phyloP scores from a whole-genome alignment of 1,284 basidiomycete species.

The Rhodotorula sp. region DNA sequence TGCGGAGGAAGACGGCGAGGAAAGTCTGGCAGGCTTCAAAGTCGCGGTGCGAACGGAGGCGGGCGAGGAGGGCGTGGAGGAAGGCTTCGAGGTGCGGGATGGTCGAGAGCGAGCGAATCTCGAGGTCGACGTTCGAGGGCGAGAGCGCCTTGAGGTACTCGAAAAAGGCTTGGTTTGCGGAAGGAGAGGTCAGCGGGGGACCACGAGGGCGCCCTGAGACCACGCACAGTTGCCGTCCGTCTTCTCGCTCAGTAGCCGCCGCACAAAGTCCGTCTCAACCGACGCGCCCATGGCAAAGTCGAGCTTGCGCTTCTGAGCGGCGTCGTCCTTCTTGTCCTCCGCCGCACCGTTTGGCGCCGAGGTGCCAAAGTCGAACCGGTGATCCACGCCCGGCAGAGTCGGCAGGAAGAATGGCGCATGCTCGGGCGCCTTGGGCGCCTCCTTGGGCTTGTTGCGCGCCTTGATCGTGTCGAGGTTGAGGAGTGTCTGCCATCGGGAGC shows the following conservation, averaged over 20 bases:
- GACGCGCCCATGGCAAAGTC: constrained; percentile 58
- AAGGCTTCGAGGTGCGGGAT: constrained; percentile 66
- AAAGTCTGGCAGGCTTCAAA: constrained; percentile 94
- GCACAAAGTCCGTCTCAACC: constrained; percentile 71
- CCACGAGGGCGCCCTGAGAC: too few species aligned
- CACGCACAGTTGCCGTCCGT: constrained; percentile 67
- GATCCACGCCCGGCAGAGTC: constrained; percentile 77
- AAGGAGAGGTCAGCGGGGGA: not conserved
- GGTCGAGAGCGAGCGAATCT: constrained; percentile 68
- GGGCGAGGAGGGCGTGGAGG: constrained; percentile 68
- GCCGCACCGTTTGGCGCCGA: constrained; percentile 46
- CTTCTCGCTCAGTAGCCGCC: constrained; percentile 62
- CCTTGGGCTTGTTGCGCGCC: constrained; percentile 93
- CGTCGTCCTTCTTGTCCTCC: constrained; percentile 47
- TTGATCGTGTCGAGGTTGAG: constrained; percentile 94
- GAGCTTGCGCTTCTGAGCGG: constrained; percentile 56
- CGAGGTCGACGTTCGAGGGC: constrained; percentile 85
- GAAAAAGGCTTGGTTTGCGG: constrained; percentile 79
- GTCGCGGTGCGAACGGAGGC: constrained; percentile 76
- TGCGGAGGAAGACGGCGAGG: constrained; percentile 75
- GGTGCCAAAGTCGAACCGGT: constrained; percentile 65
- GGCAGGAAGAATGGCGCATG: constrained; percentile 97
- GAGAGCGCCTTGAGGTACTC: constrained; percentile 80
- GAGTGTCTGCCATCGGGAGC: constrained; percentile 92
- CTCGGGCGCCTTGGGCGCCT: constrained; percentile 90